Conservation (phyloP, 1,284 basidiomycete species). For the Microstroma glucosiphilum region DNA sequence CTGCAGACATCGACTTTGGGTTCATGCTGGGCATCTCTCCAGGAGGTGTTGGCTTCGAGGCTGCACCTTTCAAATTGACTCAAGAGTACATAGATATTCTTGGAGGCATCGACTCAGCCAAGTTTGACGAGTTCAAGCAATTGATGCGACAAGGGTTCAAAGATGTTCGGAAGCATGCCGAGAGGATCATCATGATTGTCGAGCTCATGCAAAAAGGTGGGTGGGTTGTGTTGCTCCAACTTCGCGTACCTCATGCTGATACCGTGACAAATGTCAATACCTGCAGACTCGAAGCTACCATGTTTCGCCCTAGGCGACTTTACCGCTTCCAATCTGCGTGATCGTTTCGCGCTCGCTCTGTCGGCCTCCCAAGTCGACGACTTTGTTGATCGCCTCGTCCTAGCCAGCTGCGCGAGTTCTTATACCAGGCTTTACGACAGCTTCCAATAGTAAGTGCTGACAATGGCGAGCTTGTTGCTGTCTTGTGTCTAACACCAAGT, state of each 20-base stretch:
- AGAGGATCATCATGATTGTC: constrained; percentile 88
- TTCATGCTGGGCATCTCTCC: constrained; percentile 90
- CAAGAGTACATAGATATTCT: constrained; percentile 92
- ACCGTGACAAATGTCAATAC: not conserved
- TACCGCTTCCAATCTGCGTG: constrained; percentile 74
- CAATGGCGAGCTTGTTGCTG: not conserved
- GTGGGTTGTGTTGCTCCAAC: constrained; percentile 16
- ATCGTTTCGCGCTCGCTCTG: constrained; percentile 85
- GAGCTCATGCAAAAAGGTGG: constrained; percentile 91
- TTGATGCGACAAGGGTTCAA: constrained; percentile 91
- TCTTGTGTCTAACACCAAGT: too few relatives aligned
- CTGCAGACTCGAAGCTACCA: constrained; percentile 76
- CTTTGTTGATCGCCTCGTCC: constrained; percentile 58
- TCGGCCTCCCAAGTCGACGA: constrained; percentile 81
- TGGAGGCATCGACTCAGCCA: constrained; percentile 72
- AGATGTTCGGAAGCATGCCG: constrained; percentile 88
- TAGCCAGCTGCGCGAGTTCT: constrained; percentile 40
- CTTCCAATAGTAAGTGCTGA: constrained; percentile 32
- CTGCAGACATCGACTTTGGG: constrained; percentile 85
- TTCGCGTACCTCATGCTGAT: not conserved
- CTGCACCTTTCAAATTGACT: constrained; percentile 96
- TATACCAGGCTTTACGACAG: constrained; percentile 49
- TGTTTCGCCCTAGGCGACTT: constrained; percentile 89
- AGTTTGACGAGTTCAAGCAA: constrained; percentile 76
- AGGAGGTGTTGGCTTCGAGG: constrained; percentile 90